Percentiles rank a stretch among this genome's conserved stretches.
These are phyloP conservation scores for Fusarium sterilihyphosum DNA, from an alignment of 2,329 filamentous ascomycete genomes.

Conservation along the genomic window DNA sequence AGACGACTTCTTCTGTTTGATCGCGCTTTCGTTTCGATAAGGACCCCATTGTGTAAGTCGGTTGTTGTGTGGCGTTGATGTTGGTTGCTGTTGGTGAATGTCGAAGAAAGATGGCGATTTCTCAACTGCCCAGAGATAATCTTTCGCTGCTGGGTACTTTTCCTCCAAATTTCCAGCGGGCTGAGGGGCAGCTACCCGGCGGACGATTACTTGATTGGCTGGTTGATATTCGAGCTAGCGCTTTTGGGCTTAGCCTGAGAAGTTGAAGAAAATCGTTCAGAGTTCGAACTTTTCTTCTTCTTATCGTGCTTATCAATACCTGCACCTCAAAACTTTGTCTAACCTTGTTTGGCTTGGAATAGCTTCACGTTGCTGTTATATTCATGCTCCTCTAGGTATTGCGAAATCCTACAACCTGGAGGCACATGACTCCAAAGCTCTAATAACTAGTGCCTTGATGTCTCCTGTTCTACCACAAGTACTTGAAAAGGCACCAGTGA, in stretches of 20 bases:
- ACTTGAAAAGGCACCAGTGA: background rate
- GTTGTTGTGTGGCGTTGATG: background rate
- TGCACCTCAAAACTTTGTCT: background rate
- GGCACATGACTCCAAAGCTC: background rate
- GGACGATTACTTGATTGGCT: conserved; percentile 35
- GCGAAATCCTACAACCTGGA: background rate
- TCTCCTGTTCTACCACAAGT: background rate
- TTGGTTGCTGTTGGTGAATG: background rate
- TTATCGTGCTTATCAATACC: conserved; percentile 41
- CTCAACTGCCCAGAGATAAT: conserved; percentile 29
- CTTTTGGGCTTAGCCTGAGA: background rate
- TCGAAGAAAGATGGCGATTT: conserved; percentile 33
- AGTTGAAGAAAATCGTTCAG: conserved; percentile 32
- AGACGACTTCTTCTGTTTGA: conserved; percentile 61
- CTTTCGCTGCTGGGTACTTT: conserved; percentile 30
- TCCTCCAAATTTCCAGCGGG: conserved; percentile 42
- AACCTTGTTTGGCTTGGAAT: conserved; percentile 8
- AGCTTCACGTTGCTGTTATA: conserved; percentile 9
- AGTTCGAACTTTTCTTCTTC: conserved; percentile 40
- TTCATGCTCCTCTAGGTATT: background rate
- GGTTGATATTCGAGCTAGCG: rapidly evolving
- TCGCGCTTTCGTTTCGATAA: conserved; percentile 69
- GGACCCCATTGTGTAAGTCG: conserved; percentile 51
- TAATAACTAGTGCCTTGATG: background rate
- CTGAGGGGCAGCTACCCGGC: conserved; percentile 39